These are phyloP conservation scores for Candida dubliniensis DNA, from an alignment of 1,139 yeast genomes.

Conservation along the genomic window DNA sequence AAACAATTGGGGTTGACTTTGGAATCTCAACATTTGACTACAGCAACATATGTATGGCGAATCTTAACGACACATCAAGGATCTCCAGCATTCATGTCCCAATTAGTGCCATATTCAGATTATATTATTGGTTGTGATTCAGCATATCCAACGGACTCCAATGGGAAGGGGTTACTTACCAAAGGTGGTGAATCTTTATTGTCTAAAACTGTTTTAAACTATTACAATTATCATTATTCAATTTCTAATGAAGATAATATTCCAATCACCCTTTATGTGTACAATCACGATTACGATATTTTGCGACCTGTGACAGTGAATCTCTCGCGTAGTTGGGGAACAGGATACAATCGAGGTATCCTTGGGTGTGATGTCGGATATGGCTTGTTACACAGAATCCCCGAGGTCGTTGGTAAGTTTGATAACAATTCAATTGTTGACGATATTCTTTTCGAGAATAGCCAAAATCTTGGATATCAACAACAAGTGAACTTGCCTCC, in stretches of 20 bases:
- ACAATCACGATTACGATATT: slow-evolving; percentile 82
- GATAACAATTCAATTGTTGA: slow-evolving; percentile 32
- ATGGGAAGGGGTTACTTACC: slow-evolving; percentile 66
- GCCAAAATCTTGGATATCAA: slow-evolving; percentile 18
- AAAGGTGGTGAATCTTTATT: slow-evolving; percentile 85
- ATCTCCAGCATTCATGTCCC: slow-evolving; percentile 86
- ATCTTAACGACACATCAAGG: slow-evolving; percentile 70
- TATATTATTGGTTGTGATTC: slow-evolving; percentile 86
- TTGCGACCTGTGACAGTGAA: slow-evolving; percentile 83
- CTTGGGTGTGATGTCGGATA: slow-evolving; percentile 96
- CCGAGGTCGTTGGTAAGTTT: slow-evolving; percentile 61
- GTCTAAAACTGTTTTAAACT: slow-evolving; percentile 60
- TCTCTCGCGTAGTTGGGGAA: slow-evolving; percentile 43
- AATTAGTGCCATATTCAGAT: slow-evolving; percentile 81
- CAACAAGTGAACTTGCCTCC: slow-evolving; percentile 6
- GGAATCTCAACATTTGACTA: slow-evolving; percentile 73
- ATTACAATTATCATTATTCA: slow-evolving; percentile 53
- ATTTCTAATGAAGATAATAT: slow-evolving; percentile 34
- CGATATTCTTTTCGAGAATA: slow-evolving; percentile 39
- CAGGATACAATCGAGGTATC: slow-evolving; percentile 65
- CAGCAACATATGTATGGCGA: slow-evolving; percentile 88
- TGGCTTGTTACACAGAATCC: slow-evolving; percentile 82
- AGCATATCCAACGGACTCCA: slow-evolving; percentile 41
- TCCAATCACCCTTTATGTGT: slow-evolving; percentile 67
- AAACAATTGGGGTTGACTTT: slow-evolving; percentile 60